A percentile compares a stretch with the other conserved stretches of the same genome.
These are phyloP conservation scores for Zelopaecilomyces penicillatus DNA, from an alignment of 2,329 filamentous ascomycete genomes.

Conservation along the genomic window DNA sequence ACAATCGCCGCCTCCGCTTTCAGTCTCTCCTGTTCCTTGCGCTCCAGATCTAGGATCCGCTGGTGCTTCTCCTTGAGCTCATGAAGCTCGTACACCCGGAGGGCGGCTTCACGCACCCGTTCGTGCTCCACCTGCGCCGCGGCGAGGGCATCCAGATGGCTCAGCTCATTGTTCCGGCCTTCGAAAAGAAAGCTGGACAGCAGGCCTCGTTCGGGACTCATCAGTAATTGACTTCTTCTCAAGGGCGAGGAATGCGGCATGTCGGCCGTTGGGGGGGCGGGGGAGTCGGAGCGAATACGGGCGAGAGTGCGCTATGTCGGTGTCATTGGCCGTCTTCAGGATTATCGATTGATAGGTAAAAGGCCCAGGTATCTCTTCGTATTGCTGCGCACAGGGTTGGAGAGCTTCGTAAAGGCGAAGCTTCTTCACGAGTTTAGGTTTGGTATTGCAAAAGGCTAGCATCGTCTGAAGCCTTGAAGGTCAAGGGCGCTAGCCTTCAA, in stretches of 20 bases:
- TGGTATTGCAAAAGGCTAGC: too few species aligned
- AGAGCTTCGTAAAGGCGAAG: too few species aligned
- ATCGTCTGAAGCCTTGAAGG: background rate
- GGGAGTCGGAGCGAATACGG: background rate
- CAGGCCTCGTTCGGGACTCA: conserved; percentile 37
- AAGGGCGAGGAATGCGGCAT: conserved; percentile 39
- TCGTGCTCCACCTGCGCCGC: conserved; percentile 60
- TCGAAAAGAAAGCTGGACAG: conserved; percentile 54
- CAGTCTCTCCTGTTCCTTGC: conserved; percentile 38
- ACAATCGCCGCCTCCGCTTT: conserved; percentile 35
- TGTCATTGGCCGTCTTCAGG: conserved; percentile 9
- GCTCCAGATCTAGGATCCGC: conserved; percentile 35
- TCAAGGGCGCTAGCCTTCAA: background rate
- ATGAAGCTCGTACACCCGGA: conserved; percentile 40
- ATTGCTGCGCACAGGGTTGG: too few species aligned
- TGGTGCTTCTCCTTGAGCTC: conserved; percentile 36
- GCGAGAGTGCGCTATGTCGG: conserved; percentile 10
- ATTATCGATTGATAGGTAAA: too few species aligned
- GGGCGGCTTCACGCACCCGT: conserved; percentile 46
- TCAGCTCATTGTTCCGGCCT: conserved; percentile 52
- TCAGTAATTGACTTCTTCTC: conserved; percentile 29
- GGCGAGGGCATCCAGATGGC: conserved; percentile 57
- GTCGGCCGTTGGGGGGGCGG: conserved; percentile 6
- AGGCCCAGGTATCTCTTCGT: too few species aligned
- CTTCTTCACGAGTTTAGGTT: too few species aligned